phyloP scores from a whole-genome alignment of 768 basidiomycete species.

The Tephrocybe sp. region DNA sequence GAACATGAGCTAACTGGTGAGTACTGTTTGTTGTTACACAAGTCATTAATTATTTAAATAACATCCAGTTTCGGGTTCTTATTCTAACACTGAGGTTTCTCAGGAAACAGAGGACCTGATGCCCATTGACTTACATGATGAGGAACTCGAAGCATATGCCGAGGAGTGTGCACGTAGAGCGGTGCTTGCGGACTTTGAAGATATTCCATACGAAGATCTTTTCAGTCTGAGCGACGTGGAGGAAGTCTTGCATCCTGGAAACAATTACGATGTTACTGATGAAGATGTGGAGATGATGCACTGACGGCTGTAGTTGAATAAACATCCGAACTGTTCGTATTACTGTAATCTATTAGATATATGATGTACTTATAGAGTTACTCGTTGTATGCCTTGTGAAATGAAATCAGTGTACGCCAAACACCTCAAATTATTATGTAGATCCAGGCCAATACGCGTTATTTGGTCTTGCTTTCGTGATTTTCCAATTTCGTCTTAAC shows the following conservation, averaged over 20 bases:
- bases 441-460: constrained; percentile 10
- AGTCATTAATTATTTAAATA: no score
- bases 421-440: no score
- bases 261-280: constrained; percentile 3
- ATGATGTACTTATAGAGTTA: no score
- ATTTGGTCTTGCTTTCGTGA: background rate
- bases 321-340: no score
- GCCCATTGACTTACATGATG: constrained; percentile 53
- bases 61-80: constrained; percentile 3
- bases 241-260: constrained; percentile 13
- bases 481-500: background rate
- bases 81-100: background rate
- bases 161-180: constrained; percentile 46
- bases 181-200: constrained; percentile 46
- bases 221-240: constrained; percentile 35
- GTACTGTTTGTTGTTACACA: constrained; percentile 1
- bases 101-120: constrained; percentile 22
- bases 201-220: constrained; percentile 42
- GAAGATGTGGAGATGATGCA: constrained; percentile 30
- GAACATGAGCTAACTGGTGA: constrained; percentile 53
- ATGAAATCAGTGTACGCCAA: no score
- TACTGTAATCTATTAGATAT: no score
- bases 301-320: constrained; percentile 1
- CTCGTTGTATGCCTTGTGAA: no score
- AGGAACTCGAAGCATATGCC: constrained; percentile 59